Conservation (phyloP, 2,329 filamentous ascomycete species). For the Alternaria alternata region DNA sequence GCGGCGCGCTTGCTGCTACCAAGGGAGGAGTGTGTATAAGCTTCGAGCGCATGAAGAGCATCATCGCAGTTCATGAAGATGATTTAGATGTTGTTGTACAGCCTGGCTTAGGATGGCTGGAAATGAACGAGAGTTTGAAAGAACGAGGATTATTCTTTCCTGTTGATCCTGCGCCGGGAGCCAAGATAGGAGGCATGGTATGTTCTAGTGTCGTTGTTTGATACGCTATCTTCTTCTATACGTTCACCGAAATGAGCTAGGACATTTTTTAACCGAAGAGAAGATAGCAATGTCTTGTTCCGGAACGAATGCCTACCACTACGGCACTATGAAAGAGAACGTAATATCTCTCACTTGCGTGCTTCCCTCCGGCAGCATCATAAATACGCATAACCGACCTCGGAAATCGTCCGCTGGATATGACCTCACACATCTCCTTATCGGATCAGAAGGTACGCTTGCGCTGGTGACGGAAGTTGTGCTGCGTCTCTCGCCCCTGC, state of each 20-base stretch:
- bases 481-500: constrained; percentile 80
- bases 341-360: constrained; percentile 85
- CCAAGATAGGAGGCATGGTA: constrained; percentile 89
- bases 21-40: constrained; percentile 83
- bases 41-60: constrained; percentile 81
- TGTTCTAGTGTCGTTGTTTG: constrained; percentile 46
- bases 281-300: constrained; percentile 67
- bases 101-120: constrained; percentile 80
- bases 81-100: constrained; percentile 65
- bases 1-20: constrained; percentile 84
- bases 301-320: constrained; percentile 89
- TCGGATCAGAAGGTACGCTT: constrained; percentile 90
- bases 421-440: constrained; percentile 85
- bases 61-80: constrained; percentile 81
- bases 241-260: too few species aligned
- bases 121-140: constrained; percentile 75
- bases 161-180: constrained; percentile 88
- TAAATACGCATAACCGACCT: constrained; percentile 86
- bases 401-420: constrained; percentile 91
- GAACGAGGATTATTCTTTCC: constrained; percentile 82
- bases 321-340: constrained; percentile 94
- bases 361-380: constrained; percentile 83
- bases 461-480: constrained; percentile 90
- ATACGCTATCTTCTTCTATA: background rate
- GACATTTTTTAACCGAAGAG: rapidly evolving